Evolutionary conservation across 495 filamentous ascomycete species (phyloP), one percentile per base, ranked within the genome.

Genomic region (Aspergillus panamensis): DNA sequence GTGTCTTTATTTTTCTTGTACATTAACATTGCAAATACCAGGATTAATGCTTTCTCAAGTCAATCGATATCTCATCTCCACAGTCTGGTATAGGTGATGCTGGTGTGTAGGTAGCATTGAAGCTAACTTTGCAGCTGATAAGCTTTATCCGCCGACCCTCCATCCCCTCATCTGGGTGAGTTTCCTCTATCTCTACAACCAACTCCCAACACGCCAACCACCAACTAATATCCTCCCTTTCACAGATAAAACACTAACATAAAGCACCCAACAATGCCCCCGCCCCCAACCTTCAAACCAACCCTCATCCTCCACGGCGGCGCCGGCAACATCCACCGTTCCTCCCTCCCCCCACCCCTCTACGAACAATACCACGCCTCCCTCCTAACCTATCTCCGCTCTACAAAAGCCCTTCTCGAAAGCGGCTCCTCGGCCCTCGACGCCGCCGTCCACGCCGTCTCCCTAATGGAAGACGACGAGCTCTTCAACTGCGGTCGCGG

Each of bases 401-500:
- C 73, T 5, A 77, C 82, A 8, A 55, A 73, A 42, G 12, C 59
- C 0, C 66, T 77, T 8, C 78, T 87, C 8, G 54, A 69, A 8
- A 61, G 57, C 6, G 79, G 78, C 6, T 65, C 69, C 31, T 71
- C 77, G 12, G 87, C 91, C 8, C 78, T 96, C 40, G 83, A 89
- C 35, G 82, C 87, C 6, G 88, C 88, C 9, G 87, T 87, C 8
- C 80, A 86, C 64, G 92, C 91, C 57, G 90, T 96, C 33, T 76
- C 77, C 6, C 76, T 86, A 19, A 83, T 96, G 44, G 92, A 96
- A 76, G 78, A 95, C 64, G 82, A 91, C 65, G 81, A 84, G 6
- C 84, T 95, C 10, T 96, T 92, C 80, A 96, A 96, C 74, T 83
- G 84, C 57, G 92, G 87, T 40, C 86, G 86, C 51, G 92, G 92